Conservation (phyloP, 768 basidiomycete genomes). For the Lepiota brunneoincarnata region DNA sequence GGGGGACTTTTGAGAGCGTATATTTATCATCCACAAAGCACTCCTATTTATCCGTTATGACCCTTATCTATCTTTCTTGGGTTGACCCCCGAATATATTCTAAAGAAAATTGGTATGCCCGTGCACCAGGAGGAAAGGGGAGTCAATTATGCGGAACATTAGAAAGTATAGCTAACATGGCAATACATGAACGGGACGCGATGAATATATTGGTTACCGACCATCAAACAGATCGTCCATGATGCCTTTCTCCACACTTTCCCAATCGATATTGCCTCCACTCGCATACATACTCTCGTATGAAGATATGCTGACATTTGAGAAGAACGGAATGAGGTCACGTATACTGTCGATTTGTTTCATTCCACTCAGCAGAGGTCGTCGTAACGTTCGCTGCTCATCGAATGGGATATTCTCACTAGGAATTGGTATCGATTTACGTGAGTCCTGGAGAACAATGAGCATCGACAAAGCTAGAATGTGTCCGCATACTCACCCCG, state of each 20-base stretch:
- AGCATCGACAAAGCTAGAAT: not conserved
- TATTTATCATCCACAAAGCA: slow-evolving; percentile 2
- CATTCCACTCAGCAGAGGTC: slow-evolving; percentile 66
- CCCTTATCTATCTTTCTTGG: slow-evolving; percentile 2
- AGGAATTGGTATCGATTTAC: slow-evolving; percentile 22
- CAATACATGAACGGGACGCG: not conserved
- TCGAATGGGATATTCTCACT: slow-evolving; percentile 26
- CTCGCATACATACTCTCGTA: slow-evolving; percentile 91
- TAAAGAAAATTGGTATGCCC: not conserved
- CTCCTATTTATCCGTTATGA: not conserved
- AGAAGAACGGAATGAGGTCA: slow-evolving; percentile 89
- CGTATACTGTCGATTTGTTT: slow-evolving; percentile 81
- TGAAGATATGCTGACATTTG: slow-evolving; percentile 80
- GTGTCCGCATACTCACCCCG: slow-evolving; percentile 24
- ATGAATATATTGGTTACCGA: slow-evolving; percentile 32
- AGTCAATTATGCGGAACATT: not conserved
- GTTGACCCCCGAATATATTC: slow-evolving; percentile 4
- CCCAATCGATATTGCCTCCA: slow-evolving; percentile 84
- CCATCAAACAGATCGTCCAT: slow-evolving; percentile 91
- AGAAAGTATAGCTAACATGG: not conserved
- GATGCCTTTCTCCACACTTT: slow-evolving; percentile 77
- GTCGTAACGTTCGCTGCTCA: slow-evolving; percentile 55
- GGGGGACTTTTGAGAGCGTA: slow-evolving; percentile 70
- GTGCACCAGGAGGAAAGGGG: too few species aligned
- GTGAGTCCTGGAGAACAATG: slow-evolving; percentile 24